These are phyloP conservation scores for Ceratocystis cacaofunesta DNA, from an alignment of 2,329 filamentous ascomycete species.

Conservation along the genomic window DNA sequence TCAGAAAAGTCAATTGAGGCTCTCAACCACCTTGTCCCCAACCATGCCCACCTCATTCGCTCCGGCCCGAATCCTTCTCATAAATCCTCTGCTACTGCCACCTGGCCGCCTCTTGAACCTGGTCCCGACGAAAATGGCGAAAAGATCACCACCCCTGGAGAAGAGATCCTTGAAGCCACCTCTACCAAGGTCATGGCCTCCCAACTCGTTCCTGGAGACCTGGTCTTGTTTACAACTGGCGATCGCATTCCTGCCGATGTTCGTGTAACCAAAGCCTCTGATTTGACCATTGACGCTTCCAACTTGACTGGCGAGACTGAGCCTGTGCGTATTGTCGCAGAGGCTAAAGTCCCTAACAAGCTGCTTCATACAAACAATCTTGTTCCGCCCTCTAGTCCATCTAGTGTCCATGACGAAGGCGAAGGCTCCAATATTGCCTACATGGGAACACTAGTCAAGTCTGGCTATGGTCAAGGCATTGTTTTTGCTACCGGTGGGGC, in stretches of 20 bases:
- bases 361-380: not conserved
- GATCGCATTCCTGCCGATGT: constrained; percentile 95
- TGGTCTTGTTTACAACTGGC: constrained; percentile 87
- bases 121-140: constrained; percentile 25
- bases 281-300: constrained; percentile 88
- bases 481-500: constrained; percentile 92
- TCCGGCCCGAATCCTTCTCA: constrained; percentile 26
- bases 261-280: constrained; percentile 76
- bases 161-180: constrained; percentile 51
- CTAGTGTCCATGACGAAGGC: constrained; percentile 29
- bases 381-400: constrained; percentile 19
- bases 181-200: constrained; percentile 76
- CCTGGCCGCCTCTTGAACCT: constrained; percentile 32
- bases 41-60: constrained; percentile 88
- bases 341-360: constrained; percentile 29
- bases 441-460: constrained; percentile 93
- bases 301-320: constrained; percentile 96
- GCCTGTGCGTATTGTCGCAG: constrained; percentile 63
- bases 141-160: constrained; percentile 44
- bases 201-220: constrained; percentile 78
- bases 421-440: constrained; percentile 86
- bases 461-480: constrained; percentile 85
- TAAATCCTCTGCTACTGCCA: constrained; percentile 25
- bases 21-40: constrained; percentile 81
- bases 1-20: constrained; percentile 97